Conservation (phyloP, 1,284 basidiomycete genomes). For the Pascua sp. region DNA sequence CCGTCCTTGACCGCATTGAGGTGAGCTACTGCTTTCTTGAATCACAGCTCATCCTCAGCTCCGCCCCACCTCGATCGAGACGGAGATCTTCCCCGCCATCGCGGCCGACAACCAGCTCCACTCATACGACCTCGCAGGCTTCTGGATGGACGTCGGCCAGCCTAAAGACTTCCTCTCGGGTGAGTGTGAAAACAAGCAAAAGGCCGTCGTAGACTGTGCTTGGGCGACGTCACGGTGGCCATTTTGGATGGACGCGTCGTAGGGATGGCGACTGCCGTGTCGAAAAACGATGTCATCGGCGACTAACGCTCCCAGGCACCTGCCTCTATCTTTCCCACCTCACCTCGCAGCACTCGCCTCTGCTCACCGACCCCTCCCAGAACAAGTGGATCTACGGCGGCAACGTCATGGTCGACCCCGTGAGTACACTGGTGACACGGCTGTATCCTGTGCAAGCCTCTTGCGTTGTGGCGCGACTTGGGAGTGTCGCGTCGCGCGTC, state of each 20-base stretch:
- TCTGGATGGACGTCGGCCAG: slow-evolving; percentile 59
- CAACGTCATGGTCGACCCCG: slow-evolving; percentile 53
- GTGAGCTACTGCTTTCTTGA: slow-evolving; percentile 25
- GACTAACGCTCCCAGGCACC: slow-evolving; percentile 42
- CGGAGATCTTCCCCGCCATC: slow-evolving; percentile 56
- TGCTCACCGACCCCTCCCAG: slow-evolving; percentile 51
- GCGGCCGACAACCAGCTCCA: slow-evolving; percentile 54
- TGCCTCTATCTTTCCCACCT: slow-evolving; percentile 56
- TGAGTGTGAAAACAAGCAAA: slow-evolving; percentile 11
- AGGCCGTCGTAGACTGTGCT: too few species aligned
- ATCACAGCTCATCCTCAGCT: slow-evolving; percentile 31
- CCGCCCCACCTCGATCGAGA: slow-evolving; percentile 56
- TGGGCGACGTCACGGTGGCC: too few species aligned
- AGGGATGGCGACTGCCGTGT: too few species aligned
- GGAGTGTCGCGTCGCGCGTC: too few species aligned
- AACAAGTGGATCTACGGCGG: slow-evolving; percentile 55
- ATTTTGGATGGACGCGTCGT: too few species aligned
- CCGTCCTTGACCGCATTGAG: slow-evolving; percentile 54
- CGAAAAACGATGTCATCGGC: not conserved
- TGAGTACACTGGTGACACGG: slow-evolving; percentile 22
- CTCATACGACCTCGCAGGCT: slow-evolving; percentile 54
- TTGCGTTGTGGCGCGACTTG: too few species aligned
- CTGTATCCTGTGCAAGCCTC: too few species aligned
- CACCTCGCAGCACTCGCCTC: slow-evolving; percentile 48
- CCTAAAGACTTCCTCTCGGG: slow-evolving; percentile 54